Conservation (phyloP, 768 basidiomycete species). For the Amanita exitialis region DNA sequence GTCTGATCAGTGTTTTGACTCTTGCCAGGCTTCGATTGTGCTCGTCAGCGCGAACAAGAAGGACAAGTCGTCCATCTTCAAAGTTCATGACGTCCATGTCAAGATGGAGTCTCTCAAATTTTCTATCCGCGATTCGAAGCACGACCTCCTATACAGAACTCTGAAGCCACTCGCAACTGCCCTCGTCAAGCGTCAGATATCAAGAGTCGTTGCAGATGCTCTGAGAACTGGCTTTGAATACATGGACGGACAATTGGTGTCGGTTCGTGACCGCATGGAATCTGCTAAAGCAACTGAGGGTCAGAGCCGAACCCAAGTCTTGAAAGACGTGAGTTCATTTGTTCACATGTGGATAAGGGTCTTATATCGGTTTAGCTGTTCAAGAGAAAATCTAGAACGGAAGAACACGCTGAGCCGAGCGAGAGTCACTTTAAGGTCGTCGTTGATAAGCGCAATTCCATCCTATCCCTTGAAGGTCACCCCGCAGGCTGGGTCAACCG, state of each 20-base stretch:
- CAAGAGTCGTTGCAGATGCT: slow-evolving; percentile 47
- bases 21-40: slow-evolving; percentile 42
- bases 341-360: neutral
- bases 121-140: slow-evolving; percentile 84
- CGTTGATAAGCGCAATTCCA: slow-evolving; percentile 54
- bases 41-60: slow-evolving; percentile 44
- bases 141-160: slow-evolving; percentile 83
- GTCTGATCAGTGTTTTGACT: neutral
- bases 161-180: slow-evolving; percentile 70
- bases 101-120: slow-evolving; percentile 87
- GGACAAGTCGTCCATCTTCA: slow-evolving; percentile 63
- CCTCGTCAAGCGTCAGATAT: slow-evolving; percentile 68
- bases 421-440: slow-evolving; percentile 63
- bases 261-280: slow-evolving; percentile 74
- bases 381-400: slow-evolving; percentile 39
- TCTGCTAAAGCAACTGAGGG: slow-evolving; percentile 35
- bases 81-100: slow-evolving; percentile 59
- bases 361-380: slow-evolving; percentile 33
- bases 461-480: slow-evolving; percentile 54
- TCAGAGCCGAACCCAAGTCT: slow-evolving; percentile 30
- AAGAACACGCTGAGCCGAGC: slow-evolving; percentile 16
- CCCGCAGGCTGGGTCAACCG: slow-evolving; percentile 69
- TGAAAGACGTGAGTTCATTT: slow-evolving; percentile 43
- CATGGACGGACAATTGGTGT: slow-evolving; percentile 80
- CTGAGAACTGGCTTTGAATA: slow-evolving; percentile 79